Evolutionary conservation across 2,329 filamentous ascomycete species (phyloP).

Genomic region (Emergomyces africanus): DNA sequence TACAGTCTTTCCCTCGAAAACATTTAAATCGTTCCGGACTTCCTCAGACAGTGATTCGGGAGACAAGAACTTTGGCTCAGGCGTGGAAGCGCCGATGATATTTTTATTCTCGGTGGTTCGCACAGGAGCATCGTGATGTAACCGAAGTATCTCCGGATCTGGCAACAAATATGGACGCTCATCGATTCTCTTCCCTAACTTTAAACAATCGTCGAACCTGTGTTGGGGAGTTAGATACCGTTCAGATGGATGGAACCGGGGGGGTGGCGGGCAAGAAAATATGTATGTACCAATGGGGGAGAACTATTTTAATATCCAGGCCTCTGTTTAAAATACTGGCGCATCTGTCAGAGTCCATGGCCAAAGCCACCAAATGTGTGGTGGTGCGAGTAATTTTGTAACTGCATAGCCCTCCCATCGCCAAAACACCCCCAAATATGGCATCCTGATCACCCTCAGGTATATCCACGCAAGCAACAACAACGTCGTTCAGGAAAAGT

Average conservation of each 20-base stretch:
- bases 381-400: conserved; percentile 58
- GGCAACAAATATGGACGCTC: conserved; percentile 78
- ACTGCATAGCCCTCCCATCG: conserved; percentile 74
- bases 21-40: conserved; percentile 44
- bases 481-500: conserved; percentile 77
- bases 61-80: conserved; percentile 32
- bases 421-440: conserved; percentile 77
- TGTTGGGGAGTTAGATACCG: conserved; percentile 8
- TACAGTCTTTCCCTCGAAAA: conserved; percentile 67
- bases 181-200: conserved; percentile 79
- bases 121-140: conserved; percentile 43
- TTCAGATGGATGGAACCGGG: conserved; percentile 10
- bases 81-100: conserved; percentile 54
- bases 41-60: conserved; percentile 18
- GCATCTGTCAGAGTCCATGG: conserved; percentile 61
- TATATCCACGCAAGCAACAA: conserved; percentile 71
- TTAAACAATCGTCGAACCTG: conserved; percentile 95
- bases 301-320: conserved; percentile 65
- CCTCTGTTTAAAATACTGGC: conserved; percentile 26
- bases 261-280: not conserved
- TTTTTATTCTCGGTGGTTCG: conserved; percentile 46
- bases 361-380: conserved; percentile 80
- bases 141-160: conserved; percentile 67
- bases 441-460: conserved; percentile 80
- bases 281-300: conserved; percentile 68